phyloP scores from a whole-genome alignment of 371 early-diverging fungal genomes.

The Lichtheimia hyalospora region DNA sequence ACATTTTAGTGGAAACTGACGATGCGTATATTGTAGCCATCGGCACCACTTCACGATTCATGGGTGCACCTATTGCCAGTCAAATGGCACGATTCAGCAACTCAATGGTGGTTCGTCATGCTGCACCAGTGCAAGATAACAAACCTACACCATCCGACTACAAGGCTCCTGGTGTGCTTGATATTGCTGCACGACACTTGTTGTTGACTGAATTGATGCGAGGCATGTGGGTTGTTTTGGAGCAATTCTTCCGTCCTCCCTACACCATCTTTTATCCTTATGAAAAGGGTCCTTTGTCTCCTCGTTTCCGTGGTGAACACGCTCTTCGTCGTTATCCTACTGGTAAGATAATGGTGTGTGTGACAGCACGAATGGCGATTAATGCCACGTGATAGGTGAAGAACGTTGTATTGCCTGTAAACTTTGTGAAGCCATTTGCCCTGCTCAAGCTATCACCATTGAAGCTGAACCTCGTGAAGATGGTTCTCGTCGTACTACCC shows the following conservation, averaged over 20 bases:
- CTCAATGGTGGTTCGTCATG: slow-evolving; percentile 29
- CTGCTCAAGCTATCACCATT: slow-evolving; percentile 98
- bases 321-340: slow-evolving; percentile 95
- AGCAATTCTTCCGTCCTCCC: slow-evolving; percentile 94
- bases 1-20: background rate
- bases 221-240: slow-evolving; percentile 91
- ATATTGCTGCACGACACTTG: slow-evolving; percentile 80
- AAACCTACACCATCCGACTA: slow-evolving; percentile 15
- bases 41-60: slow-evolving; percentile 11
- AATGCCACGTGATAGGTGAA: slow-evolving; percentile 65
- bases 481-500: slow-evolving; percentile 93
- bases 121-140: slow-evolving; percentile 36
- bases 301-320: slow-evolving; percentile 98
- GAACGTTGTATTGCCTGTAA: slow-evolving; percentile 99
- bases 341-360: slow-evolving; percentile 46
- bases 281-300: slow-evolving; percentile 93
- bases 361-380: background rate
- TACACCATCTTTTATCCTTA: slow-evolving; percentile 96
- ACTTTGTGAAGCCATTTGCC: slow-evolving; percentile 97
- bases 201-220: slow-evolving; percentile 91
- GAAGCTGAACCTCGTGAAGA: slow-evolving; percentile 97
- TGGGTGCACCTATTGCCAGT: slow-evolving; percentile 10
- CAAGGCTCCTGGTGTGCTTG: slow-evolving; percentile 56
- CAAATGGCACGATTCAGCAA: slow-evolving; percentile 42
- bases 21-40: slow-evolving; percentile 1